These are phyloP conservation scores for Neurospora hispaniola DNA, from an alignment of 495 filamentous ascomycete genomes.

Conservation along the genomic window DNA sequence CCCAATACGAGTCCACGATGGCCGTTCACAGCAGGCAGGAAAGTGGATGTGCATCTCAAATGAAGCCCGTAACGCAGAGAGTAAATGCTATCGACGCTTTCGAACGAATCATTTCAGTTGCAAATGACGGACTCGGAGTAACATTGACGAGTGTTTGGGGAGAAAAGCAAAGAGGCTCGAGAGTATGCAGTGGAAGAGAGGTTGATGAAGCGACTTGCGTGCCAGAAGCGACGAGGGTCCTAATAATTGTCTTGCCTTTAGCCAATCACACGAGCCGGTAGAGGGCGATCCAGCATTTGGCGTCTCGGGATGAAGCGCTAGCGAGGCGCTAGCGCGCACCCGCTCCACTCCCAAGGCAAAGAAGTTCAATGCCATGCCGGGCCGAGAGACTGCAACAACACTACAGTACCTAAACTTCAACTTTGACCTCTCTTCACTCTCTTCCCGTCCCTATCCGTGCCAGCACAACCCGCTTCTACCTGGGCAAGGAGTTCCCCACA, in stretches of 20 bases:
- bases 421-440: background rate
- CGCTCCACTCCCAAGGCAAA: background rate
- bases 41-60: background rate
- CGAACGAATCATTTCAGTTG: background rate
- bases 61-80: background rate
- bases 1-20: background rate
- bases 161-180: background rate
- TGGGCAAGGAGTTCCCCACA: background rate
- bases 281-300: constrained; percentile 20
- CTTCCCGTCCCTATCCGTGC: background rate
- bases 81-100: background rate
- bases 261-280: constrained; percentile 14
- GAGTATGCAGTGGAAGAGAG: constrained; percentile 5
- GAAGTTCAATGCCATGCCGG: background rate
- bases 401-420: background rate
- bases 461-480: background rate
- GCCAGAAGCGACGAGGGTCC: constrained; percentile 17
- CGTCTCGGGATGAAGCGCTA: constrained; percentile 30
- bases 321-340: constrained; percentile 16
- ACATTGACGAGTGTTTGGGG: background rate
- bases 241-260: background rate
- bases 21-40: background rate
- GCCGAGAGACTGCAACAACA: background rate
- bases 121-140: background rate
- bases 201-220: constrained; percentile 25